phyloP scores from a whole-genome alignment of 805 yeast species.

The Metschnikowia arizonensis region DNA sequence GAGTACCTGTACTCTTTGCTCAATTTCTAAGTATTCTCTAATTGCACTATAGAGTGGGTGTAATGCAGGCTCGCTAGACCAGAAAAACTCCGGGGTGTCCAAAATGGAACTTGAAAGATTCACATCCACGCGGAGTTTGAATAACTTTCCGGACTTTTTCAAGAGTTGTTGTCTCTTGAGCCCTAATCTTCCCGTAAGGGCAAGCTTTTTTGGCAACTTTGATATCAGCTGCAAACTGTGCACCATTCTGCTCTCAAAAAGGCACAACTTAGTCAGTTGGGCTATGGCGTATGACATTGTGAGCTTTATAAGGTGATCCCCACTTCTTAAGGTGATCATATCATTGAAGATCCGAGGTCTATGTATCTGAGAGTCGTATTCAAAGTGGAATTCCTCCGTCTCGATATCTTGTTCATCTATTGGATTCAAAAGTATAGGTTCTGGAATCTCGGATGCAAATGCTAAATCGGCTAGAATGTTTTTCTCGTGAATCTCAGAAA shows the following conservation, averaged over 20 bases:
- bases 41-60: slow-evolving; percentile 89
- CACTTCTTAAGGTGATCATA: slow-evolving; percentile 84
- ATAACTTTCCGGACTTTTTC: slow-evolving; percentile 84
- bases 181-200: slow-evolving; percentile 84
- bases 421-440: slow-evolving; percentile 61
- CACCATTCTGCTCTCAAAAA: slow-evolving; percentile 90
- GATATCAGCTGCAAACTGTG: slow-evolving; percentile 78
- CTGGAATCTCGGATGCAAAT: slow-evolving; percentile 50
- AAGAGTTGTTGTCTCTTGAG: slow-evolving; percentile 78
- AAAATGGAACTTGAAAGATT: slow-evolving; percentile 84
- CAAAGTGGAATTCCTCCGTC: slow-evolving; percentile 81
- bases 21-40: slow-evolving; percentile 89
- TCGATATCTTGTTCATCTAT: slow-evolving; percentile 86
- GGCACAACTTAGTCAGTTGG: slow-evolving; percentile 85
- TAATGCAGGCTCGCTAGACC: slow-evolving; percentile 92
- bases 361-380: slow-evolving; percentile 58
- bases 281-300: slow-evolving; percentile 97
- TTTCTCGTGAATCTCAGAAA: slow-evolving; percentile 87
- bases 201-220: slow-evolving; percentile 84
- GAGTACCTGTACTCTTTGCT: slow-evolving; percentile 87
- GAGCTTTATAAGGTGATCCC: slow-evolving; percentile 87
- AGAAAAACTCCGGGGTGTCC: slow-evolving; percentile 94
- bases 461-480: slow-evolving; percentile 88
- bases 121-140: slow-evolving; percentile 89
- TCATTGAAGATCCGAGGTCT: slow-evolving; percentile 84